Percentiles rank a stretch among this genome's conserved stretches.
Conservation (phyloP, 1,139 yeast genomes). For the Blastobotrys arbuscula region DNA sequence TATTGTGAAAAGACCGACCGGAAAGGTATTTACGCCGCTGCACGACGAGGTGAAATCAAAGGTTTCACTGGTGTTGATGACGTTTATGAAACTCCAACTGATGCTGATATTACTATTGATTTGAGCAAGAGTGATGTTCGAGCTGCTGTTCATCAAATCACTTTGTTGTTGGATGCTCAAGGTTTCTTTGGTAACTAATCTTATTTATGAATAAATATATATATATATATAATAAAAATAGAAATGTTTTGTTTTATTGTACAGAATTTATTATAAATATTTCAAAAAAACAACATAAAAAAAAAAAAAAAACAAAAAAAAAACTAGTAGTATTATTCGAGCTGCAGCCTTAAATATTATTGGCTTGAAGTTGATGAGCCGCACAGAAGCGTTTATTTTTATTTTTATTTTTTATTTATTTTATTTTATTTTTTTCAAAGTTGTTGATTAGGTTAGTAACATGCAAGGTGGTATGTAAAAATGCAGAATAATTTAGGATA, state of each 20-base stretch:
- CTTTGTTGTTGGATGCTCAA: slow-evolving; percentile 66
- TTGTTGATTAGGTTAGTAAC: too few species aligned
- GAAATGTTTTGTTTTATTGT: background rate
- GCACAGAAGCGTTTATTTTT: background rate
- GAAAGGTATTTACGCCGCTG: slow-evolving; percentile 43
- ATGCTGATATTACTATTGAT: slow-evolving; percentile 52
- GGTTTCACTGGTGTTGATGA: slow-evolving; percentile 45
- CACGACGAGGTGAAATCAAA: slow-evolving; percentile 44
- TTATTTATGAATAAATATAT: background rate
- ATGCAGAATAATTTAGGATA: too few species aligned
- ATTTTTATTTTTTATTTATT: background rate
- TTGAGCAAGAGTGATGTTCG: slow-evolving; percentile 45
- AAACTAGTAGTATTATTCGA: too few species aligned
- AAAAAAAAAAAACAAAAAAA: too few species aligned
- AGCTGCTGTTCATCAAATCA: slow-evolving; percentile 66
- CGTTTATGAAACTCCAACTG: slow-evolving; percentile 43
- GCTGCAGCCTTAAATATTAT: too few species aligned
- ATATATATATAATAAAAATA: slow-evolving; percentile 1
- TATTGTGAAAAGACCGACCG: slow-evolving; percentile 43
- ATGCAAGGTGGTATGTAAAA: too few species aligned
- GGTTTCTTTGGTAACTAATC: slow-evolving; percentile 55
- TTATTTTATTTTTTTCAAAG: background rate
- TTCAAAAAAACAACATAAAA: too few species aligned
- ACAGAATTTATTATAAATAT: slow-evolving; percentile 1
- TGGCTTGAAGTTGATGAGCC: too few species aligned